phyloP scores from a whole-genome alignment of 139 green algal genomes.

The Gonium pectorale region DNA sequence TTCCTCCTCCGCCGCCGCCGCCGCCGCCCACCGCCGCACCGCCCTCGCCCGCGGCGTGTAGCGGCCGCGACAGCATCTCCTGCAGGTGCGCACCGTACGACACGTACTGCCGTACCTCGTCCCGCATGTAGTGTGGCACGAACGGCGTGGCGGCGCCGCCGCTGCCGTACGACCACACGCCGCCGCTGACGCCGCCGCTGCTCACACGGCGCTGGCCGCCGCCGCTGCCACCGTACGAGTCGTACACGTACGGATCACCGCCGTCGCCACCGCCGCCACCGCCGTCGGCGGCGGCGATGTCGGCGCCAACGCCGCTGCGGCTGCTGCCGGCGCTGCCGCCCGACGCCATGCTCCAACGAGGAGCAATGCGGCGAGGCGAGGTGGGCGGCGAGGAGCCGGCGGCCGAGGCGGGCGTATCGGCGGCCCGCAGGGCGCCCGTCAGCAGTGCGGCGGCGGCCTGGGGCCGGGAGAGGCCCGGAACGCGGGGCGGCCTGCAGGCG shows the following conservation, averaged over 20 bases:
- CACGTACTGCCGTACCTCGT: slow-evolving; percentile 16
- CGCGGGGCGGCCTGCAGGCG: not conserved
- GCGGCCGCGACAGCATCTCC: slow-evolving; percentile 32
- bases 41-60: not conserved
- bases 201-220: slow-evolving; percentile 15
- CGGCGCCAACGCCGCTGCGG: not conserved
- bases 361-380: too few species aligned
- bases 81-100: slow-evolving; percentile 27
- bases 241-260: not conserved
- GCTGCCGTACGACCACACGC: not conserved
- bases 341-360: not conserved
- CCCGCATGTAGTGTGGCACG: slow-evolving; percentile 31
- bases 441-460: slow-evolving; percentile 23
- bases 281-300: not conserved
- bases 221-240: not conserved
- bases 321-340: not conserved
- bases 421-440: not conserved
- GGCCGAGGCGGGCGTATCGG: slow-evolving; percentile 11
- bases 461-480: slow-evolving; percentile 7
- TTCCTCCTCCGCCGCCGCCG: not conserved
- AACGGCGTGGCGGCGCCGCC: not conserved
- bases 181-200: not conserved
- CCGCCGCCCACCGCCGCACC: not conserved
- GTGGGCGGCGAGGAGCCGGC: too few species aligned
- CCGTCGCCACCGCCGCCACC: not conserved